These are phyloP conservation scores for Phytopythium boreale DNA, from an alignment of 352 stramenopile species.

Conservation along the genomic window DNA sequence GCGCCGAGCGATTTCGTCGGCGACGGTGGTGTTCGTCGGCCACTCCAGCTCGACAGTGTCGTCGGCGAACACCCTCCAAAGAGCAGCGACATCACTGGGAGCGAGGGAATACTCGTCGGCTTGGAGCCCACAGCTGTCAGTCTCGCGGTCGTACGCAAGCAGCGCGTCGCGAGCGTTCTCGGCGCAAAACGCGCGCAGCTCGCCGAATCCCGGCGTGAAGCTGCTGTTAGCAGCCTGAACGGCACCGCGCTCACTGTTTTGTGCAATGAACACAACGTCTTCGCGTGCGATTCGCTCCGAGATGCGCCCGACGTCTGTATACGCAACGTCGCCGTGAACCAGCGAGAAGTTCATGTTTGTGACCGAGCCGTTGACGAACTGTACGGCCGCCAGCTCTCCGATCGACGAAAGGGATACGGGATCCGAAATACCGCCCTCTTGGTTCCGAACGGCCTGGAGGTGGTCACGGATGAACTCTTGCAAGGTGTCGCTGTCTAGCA, in stretches of 20 bases:
- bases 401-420: conserved; percentile 5
- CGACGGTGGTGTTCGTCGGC: conserved; percentile 8
- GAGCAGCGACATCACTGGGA: conserved; percentile 12
- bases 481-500: conserved; percentile 37
- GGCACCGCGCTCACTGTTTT: not conserved
- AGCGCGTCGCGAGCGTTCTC: conserved; percentile 17
- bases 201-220: conserved; percentile 30
- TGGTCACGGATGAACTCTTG: conserved; percentile 30
- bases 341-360: conserved; percentile 16
- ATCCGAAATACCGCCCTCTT: conserved; percentile 8
- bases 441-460: conserved; percentile 10
- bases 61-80: conserved; percentile 24
- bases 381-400: conserved; percentile 28
- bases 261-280: conserved; percentile 24
- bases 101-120: conserved; percentile 22
- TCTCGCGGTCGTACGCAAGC: conserved; percentile 31
- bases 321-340: not conserved
- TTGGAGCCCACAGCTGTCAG: conserved; percentile 16
- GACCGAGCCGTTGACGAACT: conserved; percentile 46
- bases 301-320: conserved; percentile 22
- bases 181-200: conserved; percentile 46
- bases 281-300: conserved; percentile 39
- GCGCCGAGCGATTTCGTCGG: not conserved
- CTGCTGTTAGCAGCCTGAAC: conserved; percentile 11
- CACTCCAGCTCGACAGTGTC: conserved; percentile 25